These are phyloP conservation scores for Xylaria palmicola DNA, from an alignment of 495 filamentous ascomycete genomes.

Conservation along the genomic window DNA sequence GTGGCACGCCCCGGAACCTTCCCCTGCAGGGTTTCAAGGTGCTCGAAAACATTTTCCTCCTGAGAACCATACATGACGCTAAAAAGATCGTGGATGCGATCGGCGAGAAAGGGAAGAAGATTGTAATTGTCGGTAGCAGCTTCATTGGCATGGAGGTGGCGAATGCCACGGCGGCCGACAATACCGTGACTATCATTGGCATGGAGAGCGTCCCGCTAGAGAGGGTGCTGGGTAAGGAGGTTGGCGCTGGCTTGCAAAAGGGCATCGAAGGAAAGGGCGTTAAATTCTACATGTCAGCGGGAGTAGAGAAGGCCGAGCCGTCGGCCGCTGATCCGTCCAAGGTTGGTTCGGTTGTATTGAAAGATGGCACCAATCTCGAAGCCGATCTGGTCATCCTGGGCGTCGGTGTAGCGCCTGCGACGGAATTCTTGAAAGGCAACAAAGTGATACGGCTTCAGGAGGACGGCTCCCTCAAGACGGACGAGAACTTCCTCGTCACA, in stretches of 20 bases:
- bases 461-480: slow-evolving; percentile 77
- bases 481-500: slow-evolving; percentile 72
- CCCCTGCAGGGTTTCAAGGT: slow-evolving; percentile 84
- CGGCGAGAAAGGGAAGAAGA: slow-evolving; percentile 83
- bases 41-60: slow-evolving; percentile 78
- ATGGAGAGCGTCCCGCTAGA: slow-evolving; percentile 87
- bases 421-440: slow-evolving; percentile 78
- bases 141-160: slow-evolving; percentile 98
- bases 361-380: slow-evolving; percentile 78
- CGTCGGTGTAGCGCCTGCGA: slow-evolving; percentile 84
- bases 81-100: slow-evolving; percentile 73
- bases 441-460: slow-evolving; percentile 62
- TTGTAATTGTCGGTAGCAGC: slow-evolving; percentile 85
- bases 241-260: slow-evolving; percentile 76
- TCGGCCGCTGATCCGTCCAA: slow-evolving; percentile 60
- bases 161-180: slow-evolving; percentile 69
- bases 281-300: slow-evolving; percentile 77
- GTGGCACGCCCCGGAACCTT: slow-evolving; percentile 74
- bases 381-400: slow-evolving; percentile 91
- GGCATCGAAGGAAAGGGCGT: slow-evolving; percentile 81
- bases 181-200: slow-evolving; percentile 86
- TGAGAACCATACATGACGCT: slow-evolving; percentile 72
- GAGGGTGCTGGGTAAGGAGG: slow-evolving; percentile 77
- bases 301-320: slow-evolving; percentile 76
- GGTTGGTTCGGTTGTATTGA: slow-evolving; percentile 80